Evolutionary conservation across 257 asterid genomes (phyloP).

Genomic region (Linaria vulgaris): DNA sequence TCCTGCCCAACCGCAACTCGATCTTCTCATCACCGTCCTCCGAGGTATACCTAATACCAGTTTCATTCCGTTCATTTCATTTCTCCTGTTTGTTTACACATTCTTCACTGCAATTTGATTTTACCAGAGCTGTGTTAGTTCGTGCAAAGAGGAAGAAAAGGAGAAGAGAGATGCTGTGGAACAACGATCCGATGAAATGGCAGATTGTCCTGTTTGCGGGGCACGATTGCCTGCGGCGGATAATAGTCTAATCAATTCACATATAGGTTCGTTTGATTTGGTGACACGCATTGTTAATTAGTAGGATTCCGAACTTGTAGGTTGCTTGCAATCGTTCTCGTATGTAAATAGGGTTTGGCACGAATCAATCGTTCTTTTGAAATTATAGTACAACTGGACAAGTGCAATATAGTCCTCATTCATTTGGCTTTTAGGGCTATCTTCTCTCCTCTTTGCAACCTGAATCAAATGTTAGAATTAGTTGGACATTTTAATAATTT

Average conservation of each 20-base stretch:
- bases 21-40: constrained; percentile 38
- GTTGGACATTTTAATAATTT: no score
- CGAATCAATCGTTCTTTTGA: background rate
- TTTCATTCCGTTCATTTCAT: background rate
- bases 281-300: background rate
- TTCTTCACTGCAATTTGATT: background rate
- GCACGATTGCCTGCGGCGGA: constrained; percentile 46
- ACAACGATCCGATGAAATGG: constrained; percentile 32
- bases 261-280: constrained; percentile 49
- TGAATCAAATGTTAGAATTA: no score
- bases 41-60: constrained; percentile 26
- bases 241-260: constrained; percentile 58
- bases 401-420: no score
- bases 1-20: constrained; percentile 55
- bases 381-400: no score
- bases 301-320: background rate
- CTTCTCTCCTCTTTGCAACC: no score
- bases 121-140: constrained; percentile 31
- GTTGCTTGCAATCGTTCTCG: no score
- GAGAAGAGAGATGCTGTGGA: constrained; percentile 30
- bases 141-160: constrained; percentile 23
- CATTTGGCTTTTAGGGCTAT: no score
- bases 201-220: constrained; percentile 79
- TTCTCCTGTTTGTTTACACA: background rate
- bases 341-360: background rate